Evolutionary conservation across 2,329 filamentous ascomycete species (phyloP), one percentile per base, ranked within the genome.

Genomic region (Diplodia seriata): DNA sequence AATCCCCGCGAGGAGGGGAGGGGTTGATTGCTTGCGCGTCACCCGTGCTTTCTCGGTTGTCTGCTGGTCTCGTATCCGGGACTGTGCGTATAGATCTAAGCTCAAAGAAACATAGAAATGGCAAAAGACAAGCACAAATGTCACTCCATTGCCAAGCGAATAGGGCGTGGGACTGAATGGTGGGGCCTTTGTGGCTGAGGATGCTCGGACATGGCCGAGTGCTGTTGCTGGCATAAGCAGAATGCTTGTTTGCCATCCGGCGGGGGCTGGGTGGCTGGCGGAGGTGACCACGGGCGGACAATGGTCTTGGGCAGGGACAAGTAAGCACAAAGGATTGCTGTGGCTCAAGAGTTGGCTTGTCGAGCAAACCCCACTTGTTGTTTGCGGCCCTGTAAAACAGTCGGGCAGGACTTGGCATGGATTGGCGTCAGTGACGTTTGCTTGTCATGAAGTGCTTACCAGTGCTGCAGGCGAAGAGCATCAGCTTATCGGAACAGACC

Each of bases 121-220:
- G 14, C 50, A 51, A 26, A 49, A 26, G 36, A 33, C 7, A 2
- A 12, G 26, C 23, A 38, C 4, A 49, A 3, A 26, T 26, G 38
- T 26, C 23, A 49, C 40, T 18, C 31, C 18, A 23, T 7, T 38
- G 59, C 59, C 59, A 63, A 53, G 29, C 36, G 12, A n/a, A 20
- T 20, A 63, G 59, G 43, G 59, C 59, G 59, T 63, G 29, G 4
- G n/a, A 53, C 38, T 63, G 59, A 53, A n/a, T 33, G 23, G 31
- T 51, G 43, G 31, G 59, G 43, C 47, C 47, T 26, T 33, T 50
- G 57, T 61, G 57, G 57, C 57, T 61, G 57, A 23, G 31, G 38
- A n/a, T 61, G 40, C 40, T 50, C 57, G 26, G 57, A 33, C 40
- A 47, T 61, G 15, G n/a, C 36, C 29, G 57, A 23, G 1, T 50